phyloP scores from a whole-genome alignment of 2,329 filamentous ascomycete genomes.

The Aureobasidium sp. region DNA sequence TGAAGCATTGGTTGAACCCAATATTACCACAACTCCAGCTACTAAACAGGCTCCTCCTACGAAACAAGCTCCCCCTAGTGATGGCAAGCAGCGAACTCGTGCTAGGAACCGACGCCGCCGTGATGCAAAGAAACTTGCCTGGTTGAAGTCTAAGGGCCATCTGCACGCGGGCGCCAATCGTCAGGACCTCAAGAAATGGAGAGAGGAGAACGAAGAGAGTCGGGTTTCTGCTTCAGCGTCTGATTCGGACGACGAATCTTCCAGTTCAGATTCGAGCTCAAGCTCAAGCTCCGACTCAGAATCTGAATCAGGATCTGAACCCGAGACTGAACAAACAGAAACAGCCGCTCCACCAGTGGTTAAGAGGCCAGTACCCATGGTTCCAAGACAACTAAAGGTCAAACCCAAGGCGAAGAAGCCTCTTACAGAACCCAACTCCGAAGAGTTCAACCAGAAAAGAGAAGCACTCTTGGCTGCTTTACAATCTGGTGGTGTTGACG shows the following conservation, averaged over 20 bases:
- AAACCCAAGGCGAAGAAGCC: conserved; percentile 4
- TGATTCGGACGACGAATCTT: conserved; percentile 6
- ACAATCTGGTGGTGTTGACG: conserved; percentile 46
- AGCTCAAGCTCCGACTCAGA: conserved; percentile 7
- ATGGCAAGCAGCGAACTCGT: conserved; percentile 47
- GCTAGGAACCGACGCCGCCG: conserved; percentile 50
- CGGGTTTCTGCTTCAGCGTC: background rate
- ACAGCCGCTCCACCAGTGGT: background rate
- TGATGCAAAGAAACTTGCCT: conserved; percentile 42
- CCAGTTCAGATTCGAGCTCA: conserved; percentile 9
- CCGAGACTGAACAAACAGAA: background rate
- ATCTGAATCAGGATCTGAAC: conserved; percentile 9
- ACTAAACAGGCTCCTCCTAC: conserved; percentile 26
- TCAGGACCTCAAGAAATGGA: conserved; percentile 34
- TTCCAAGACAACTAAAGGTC: conserved; percentile 18
- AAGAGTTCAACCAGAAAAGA: conserved; percentile 46
- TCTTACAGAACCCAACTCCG: conserved; percentile 25
- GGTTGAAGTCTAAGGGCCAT: conserved; percentile 48
- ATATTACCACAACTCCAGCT: background rate
- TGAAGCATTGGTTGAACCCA: background rate
- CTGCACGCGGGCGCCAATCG: conserved; percentile 47
- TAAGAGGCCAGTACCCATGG: conserved; percentile 16
- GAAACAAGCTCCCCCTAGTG: conserved; percentile 35
- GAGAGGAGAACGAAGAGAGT: background rate
- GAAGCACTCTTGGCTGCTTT: conserved; percentile 47